Base-by-base conservation (phyloP, 2,329 filamentous ascomycete species). In the Didymella glomerata region DNA sequence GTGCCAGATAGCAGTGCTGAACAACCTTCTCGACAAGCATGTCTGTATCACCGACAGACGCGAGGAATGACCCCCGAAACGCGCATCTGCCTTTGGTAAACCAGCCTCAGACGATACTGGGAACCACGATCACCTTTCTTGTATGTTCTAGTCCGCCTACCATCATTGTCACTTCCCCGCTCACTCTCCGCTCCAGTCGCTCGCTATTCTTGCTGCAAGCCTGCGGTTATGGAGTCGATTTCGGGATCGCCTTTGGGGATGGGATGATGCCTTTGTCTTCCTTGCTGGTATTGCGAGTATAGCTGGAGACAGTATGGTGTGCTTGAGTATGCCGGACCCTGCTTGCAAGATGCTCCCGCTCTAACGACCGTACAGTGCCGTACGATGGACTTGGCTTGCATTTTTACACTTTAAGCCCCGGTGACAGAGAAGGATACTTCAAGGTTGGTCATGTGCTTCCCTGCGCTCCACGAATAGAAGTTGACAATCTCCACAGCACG, bases 241-340 rank as follows among this genome's bases (percentile, higher is more conserved):
- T 22, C 70, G 63, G 34, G 67, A 69, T n/a, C 64, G 57, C 16
- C 56, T 73, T 14, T 73, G 69, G 65, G 72, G 76, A n/a, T 76
- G 70, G 70, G 76, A 78, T 49, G 76, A 78, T 56, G 30, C 68
- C 2, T 73, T 76, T 11, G 70, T 78, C 16, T 48, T 72, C 16
- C 58, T 77, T 8, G 71, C 75, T 10, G 63, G 51, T 10, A 48
- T 71, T 11, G 56, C 68, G 5, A 68, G 63, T 42, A 59, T 67
- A 4, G 56, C 64, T 10, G 76, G 73, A 7, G 70, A 75, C 13
- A 61, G 36, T 14, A 54, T 77, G 13, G 69, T 73, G 14, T 75
- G 71, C 41, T 28, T 74, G 9, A 71, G 76, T 78, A 69, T 46
- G 74, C 67, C 11, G 1, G 18, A 4, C 14, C 11, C 16, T 9